Conservation (phyloP, 345 rosid genomes). For the Citrus maxima region DNA sequence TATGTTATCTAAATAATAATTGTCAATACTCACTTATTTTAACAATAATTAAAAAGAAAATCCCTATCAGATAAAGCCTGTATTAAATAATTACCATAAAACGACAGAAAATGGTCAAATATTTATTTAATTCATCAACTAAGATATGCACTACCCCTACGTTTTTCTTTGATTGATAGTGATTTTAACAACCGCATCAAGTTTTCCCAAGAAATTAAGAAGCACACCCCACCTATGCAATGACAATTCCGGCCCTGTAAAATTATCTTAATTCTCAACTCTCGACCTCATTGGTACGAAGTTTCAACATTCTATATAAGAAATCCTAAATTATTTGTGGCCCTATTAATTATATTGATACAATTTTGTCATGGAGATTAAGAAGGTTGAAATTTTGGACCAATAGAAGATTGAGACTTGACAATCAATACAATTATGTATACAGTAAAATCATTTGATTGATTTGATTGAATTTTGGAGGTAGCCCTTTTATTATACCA, state of each 20-base stretch:
- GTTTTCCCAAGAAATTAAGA: background rate
- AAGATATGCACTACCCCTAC: background rate
- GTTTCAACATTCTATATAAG: background rate
- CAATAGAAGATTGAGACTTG: no score
- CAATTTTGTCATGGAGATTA: no score
- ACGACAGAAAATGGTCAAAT: constrained; percentile 21
- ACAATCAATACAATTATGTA: no score
- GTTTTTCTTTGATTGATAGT: background rate
- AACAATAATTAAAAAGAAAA: no score
- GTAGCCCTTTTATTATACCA: no score
- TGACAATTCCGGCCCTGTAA: background rate
- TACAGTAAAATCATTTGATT: background rate
- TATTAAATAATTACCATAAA: background rate
- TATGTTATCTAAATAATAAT: no score
- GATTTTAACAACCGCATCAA: constrained; percentile 7
- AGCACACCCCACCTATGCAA: background rate
- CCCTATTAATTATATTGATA: no score
- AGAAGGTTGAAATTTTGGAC: no score
- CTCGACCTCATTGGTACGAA: background rate
- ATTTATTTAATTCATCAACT: constrained; percentile 16
- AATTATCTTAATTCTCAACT: background rate
- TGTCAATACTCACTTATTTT: no score
- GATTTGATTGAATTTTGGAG: background rate
- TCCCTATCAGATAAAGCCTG: constrained; percentile 8
- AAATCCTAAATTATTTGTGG: no score